Conservation (phyloP, 139 green algal genomes). For the Chlorella sorokiniana region DNA sequence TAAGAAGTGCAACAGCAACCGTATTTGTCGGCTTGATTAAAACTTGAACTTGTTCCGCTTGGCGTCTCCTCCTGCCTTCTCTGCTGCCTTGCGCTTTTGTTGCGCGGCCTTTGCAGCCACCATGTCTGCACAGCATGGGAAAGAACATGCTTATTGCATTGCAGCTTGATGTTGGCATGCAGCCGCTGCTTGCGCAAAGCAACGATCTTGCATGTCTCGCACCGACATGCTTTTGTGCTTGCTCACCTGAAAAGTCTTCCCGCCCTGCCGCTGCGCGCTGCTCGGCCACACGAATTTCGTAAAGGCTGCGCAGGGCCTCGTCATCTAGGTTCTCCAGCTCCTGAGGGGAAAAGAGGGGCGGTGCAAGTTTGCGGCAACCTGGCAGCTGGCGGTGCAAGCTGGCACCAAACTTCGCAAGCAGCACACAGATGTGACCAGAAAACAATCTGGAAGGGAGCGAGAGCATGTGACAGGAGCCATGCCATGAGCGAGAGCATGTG, state of each 20-base stretch:
- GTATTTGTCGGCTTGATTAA: not conserved
- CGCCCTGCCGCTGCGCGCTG: constrained; percentile 42
- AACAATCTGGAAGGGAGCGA: not conserved
- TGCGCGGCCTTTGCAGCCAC: constrained; percentile 85
- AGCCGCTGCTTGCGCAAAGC: not conserved
- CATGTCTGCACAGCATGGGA: constrained; percentile 65
- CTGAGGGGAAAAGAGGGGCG: constrained; percentile 28
- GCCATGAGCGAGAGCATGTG: no score
- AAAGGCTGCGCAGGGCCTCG: constrained; percentile 60
- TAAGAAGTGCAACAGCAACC: no score
- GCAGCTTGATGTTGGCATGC: not conserved
- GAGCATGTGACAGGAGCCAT: no score
- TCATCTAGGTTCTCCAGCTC: constrained; percentile 94
- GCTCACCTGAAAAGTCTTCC: constrained; percentile 90
- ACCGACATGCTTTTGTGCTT: no score
- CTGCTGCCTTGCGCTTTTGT: constrained; percentile 84
- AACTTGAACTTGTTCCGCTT: constrained; percentile 61
- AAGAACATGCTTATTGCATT: not conserved
- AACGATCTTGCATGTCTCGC: no score
- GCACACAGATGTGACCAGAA: not conserved
- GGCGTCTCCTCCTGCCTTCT: constrained; percentile 67
- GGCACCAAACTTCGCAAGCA: not conserved
- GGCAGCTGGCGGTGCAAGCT: not conserved
- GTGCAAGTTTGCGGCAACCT: not conserved
- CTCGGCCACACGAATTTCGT: constrained; percentile 64